These are phyloP conservation scores for Mortierella sp. DNA, from an alignment of 371 early-diverging fungal genomes.

Conservation along the genomic window DNA sequence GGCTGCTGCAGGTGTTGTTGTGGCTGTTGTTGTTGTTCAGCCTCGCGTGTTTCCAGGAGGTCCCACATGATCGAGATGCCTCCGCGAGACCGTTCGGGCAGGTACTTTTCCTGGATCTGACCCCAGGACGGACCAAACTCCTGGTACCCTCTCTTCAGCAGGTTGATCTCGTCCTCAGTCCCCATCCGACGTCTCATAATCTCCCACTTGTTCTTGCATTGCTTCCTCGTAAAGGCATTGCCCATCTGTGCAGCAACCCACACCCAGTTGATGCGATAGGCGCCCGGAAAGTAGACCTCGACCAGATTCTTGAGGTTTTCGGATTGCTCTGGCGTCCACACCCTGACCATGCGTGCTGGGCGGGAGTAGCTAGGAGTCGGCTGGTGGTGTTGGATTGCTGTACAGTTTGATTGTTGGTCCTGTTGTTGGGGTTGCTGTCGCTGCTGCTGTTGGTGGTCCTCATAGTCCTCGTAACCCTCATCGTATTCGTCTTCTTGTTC, in stretches of 20 bases:
- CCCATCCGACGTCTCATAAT: conserved; percentile 54
- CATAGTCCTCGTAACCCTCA: conserved; percentile 20
- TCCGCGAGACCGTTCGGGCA: conserved; percentile 39
- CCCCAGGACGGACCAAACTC: conserved; percentile 55
- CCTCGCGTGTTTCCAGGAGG: conserved; percentile 35
- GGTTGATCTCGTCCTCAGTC: conserved; percentile 38
- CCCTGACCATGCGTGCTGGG: conserved; percentile 41
- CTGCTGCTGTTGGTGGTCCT: conserved; percentile 4
- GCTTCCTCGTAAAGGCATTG: conserved; percentile 44
- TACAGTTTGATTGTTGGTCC: too few species aligned
- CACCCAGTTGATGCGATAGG: conserved; percentile 56
- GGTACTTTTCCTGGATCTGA: conserved; percentile 51
- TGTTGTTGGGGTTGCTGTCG: not conserved
- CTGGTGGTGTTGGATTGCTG: not conserved
- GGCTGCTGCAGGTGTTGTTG: conserved; percentile 8
- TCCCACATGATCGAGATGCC: conserved; percentile 51
- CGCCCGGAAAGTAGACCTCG: conserved; percentile 46
- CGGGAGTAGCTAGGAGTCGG: not conserved
- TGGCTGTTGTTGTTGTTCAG: conserved; percentile 21
- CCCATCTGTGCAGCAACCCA: conserved; percentile 56
- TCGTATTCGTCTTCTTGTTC: conserved; percentile 18
- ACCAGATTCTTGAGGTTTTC: conserved; percentile 47
- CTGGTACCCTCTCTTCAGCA: conserved; percentile 38
- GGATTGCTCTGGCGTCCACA: conserved; percentile 50
- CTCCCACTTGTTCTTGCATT: conserved; percentile 58